Evolutionary conservation across 192 early-diverging fungal genomes (phyloP), one percentile per base, ranked within the genome.

Genomic region (Kappamyces sp.): DNA sequence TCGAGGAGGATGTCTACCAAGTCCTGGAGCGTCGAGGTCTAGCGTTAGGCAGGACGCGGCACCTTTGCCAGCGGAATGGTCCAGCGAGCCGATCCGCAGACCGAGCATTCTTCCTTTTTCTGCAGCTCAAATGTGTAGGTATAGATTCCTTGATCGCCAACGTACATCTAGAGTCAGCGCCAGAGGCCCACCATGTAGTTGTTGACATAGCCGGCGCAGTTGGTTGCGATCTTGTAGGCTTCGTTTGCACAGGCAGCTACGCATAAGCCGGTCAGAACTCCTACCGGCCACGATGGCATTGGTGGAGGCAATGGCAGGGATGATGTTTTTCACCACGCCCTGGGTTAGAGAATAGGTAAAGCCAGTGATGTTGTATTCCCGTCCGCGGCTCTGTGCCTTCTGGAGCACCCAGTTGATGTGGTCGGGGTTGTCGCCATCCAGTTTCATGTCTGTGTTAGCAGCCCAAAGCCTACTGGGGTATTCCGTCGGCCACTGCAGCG

Each of bases 241-340:
- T 98, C 96, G 59, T 91, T 93, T 47, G 90, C 91, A 59, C 94
- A 96, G 4, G 86, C 81, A 3, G 92, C 93, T 88, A 65, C 3
- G n/a, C 38, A 53, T 46, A 67, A 78, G 78, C 78, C 0, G 5
- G 88, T 86, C 3, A 90, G 87, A 34, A 89, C 85, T 49, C 86
- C 87, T 72, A 40, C 93, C 93, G 15, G 93, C 90, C 52, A 98
- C 80, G 32, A 96, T 88, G 22, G 94, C 96, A 60, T 99, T 99
- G 15, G 96, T 96, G 1, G 94, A 94, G 35, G 96, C 94, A 59
- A 99, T 93, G 29, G 94, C 93, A 1, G 95, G 95, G 57, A 98
- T 97, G 58, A 99, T 98, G 71, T 95, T 94, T 74, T 98, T 98
- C 50, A 98, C 91, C 14, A 98, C 96, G 5, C 92, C 93, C 69